These are phyloP conservation scores for Priceomyces medius DNA, from an alignment of 805 yeast genomes.

Conservation along the genomic window DNA sequence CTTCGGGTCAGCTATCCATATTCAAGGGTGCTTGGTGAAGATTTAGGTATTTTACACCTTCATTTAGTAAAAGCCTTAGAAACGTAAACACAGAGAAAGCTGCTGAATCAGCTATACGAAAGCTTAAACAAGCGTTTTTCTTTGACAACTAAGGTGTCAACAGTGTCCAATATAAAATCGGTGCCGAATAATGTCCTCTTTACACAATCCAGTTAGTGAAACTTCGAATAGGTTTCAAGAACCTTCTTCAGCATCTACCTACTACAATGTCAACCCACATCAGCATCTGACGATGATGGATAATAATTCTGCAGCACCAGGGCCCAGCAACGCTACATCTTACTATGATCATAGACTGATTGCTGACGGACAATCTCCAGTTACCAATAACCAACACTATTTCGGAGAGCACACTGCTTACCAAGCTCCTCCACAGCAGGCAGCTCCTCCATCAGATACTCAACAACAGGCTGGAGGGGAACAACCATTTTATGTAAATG, in stretches of 20 bases:
- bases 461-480: slow-evolving; percentile 40
- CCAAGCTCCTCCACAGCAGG: slow-evolving; percentile 12
- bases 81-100: not conserved
- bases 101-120: no score
- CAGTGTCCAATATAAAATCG: not conserved
- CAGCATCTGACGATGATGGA: slow-evolving; percentile 7
- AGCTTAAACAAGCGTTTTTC: no score
- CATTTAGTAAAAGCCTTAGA: not conserved
- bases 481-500: slow-evolving; percentile 96
- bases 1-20: no score
- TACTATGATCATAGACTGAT: slow-evolving; percentile 18
- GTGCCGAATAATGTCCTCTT: slow-evolving; percentile 23
- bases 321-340: slow-evolving; percentile 17
- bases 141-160: no score
- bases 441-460: slow-evolving; percentile 8
- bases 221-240: slow-evolving; percentile 25
- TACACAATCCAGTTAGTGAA: slow-evolving; percentile 26
- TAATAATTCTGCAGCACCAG: slow-evolving; percentile 6
- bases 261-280: slow-evolving; percentile 14
- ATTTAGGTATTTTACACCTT: not conserved
- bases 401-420: slow-evolving; percentile 12
- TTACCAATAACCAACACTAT: slow-evolving; percentile 8
- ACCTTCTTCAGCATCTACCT: slow-evolving; percentile 10
- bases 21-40: no score
- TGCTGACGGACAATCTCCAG: slow-evolving; percentile 14